Conservation (phyloP, 208 protist species). For the Leptomonas seymouri region DNA sequence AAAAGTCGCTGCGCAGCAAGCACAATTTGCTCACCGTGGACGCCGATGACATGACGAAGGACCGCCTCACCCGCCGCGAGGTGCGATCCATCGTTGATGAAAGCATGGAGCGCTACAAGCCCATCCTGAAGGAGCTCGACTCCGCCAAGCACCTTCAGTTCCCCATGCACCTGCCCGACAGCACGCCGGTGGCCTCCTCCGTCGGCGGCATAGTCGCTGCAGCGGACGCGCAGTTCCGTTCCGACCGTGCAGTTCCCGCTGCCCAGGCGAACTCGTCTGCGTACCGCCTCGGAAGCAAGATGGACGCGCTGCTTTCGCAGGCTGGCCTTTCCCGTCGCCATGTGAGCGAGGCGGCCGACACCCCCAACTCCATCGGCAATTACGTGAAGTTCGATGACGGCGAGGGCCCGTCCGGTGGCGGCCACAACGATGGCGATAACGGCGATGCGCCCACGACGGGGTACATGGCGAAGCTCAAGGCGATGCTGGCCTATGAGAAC, state of each 20-base stretch:
- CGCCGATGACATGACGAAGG: conserved; percentile 73
- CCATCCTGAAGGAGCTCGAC: conserved; percentile 67
- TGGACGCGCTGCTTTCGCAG: conserved; percentile 59
- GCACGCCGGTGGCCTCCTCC: conserved; percentile 66
- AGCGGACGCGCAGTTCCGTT: conserved; percentile 38
- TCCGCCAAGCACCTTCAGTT: conserved; percentile 78
- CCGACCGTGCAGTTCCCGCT: conserved; percentile 11
- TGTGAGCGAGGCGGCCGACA: conserved; percentile 22
- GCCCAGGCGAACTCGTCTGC: conserved; percentile 38
- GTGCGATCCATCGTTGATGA: conserved; percentile 71
- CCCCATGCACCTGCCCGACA: conserved; percentile 74
- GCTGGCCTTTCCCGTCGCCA: conserved; percentile 57
- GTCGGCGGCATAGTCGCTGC: conserved; percentile 78
- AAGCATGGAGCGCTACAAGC: conserved; percentile 80
- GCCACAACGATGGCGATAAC: conserved; percentile 6
- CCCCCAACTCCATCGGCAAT: conserved; percentile 39
- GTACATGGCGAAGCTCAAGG: conserved; percentile 91
- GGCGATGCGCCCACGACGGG: conserved; percentile 41
- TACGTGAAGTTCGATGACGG: conserved; percentile 45
- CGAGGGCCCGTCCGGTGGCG: conserved; percentile 19
- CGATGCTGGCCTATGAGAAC: conserved; percentile 90
- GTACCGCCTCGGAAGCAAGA: conserved; percentile 52
- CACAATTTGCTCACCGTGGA: conserved; percentile 77
- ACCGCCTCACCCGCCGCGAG: conserved; percentile 54
- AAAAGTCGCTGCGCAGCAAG: conserved; percentile 62